A percentile compares a stretch with the other conserved stretches of the same genome.
phyloP scores from a whole-genome alignment of 495 filamentous ascomycete genomes.

The Glarea lozoyensis region DNA sequence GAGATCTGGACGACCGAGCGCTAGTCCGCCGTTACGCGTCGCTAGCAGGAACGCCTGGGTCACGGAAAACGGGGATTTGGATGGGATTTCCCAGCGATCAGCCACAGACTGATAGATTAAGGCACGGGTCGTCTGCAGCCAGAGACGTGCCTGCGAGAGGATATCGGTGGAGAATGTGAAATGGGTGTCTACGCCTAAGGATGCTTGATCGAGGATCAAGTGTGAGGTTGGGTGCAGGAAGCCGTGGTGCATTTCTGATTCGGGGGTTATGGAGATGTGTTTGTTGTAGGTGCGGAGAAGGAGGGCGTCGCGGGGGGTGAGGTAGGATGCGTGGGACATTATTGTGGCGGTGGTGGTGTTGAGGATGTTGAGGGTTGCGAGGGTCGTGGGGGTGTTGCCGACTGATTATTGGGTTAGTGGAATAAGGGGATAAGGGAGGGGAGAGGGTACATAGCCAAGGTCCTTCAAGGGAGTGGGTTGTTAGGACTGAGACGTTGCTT shows the following conservation, averaged over 20 bases:
- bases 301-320: conserved; percentile 21
- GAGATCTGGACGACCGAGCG: conserved; percentile 35
- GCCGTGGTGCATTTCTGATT: conserved; percentile 37
- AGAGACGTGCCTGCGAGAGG: conserved; percentile 33
- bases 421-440: too few species aligned
- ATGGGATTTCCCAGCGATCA: conserved; percentile 33
- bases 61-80: conserved; percentile 31
- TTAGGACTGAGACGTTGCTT: conserved; percentile 25
- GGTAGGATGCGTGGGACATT: conserved; percentile 29
- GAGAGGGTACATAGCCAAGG: conserved; percentile 27
- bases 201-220: conserved; percentile 31
- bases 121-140: too few species aligned
- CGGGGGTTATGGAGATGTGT: conserved; percentile 35
- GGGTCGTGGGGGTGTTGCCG: conserved; percentile 25
- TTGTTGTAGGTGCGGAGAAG: conserved; percentile 30
- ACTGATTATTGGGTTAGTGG: too few species aligned
- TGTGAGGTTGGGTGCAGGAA: conserved; percentile 28
- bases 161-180: conserved; percentile 35
- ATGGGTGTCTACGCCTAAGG: conserved; percentile 37
- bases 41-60: conserved; percentile 41
- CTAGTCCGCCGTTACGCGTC: conserved; percentile 36
- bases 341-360: conserved; percentile 29
- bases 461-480: conserved; percentile 22
- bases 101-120: too few species aligned
- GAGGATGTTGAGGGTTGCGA: conserved; percentile 24